Evolutionary conservation across 2,329 filamentous ascomycete genomes (phyloP), one percentile per base, ranked within the genome.

Genomic region (Zymoseptoria tritici): DNA sequence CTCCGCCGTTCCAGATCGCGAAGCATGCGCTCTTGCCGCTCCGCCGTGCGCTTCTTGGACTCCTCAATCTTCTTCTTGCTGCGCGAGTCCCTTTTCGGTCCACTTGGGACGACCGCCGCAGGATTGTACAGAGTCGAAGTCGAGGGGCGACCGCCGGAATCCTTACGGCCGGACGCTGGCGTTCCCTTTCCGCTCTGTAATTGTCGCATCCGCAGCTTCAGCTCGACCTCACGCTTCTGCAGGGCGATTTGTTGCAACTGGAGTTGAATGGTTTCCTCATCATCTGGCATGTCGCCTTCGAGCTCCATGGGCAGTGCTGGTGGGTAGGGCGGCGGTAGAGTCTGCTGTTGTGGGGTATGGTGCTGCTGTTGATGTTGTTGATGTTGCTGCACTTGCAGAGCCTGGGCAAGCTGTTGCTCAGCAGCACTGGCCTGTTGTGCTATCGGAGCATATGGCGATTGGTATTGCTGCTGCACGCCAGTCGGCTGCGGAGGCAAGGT

Each of bases 51-150:
- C 29, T 65, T 64, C 63, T 70, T 73, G 2, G 71, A 72, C 57
- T 74, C 71, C 52, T 74, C 71, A 49, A 73, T 72, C 64, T 74
- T 74, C 63, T 72, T 73, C 63, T 74, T 73, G 60, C 70, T 72
- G 49, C 71, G 64, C 22, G 70, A 73, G 58, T 74, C 72, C 16
- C 72, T 66, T 58, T 73, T 72, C 7, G 67, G 67, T 36, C 61
- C 64, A 9, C 62, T 64, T 11, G 69, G 67, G n/a, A 64, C 63
- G 19, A 58, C 60, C 46, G 66, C 54, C 24, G 64, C 56, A 9
- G 69, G 65, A 54, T 70, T 64, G 62, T 66, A 70, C 31, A 69
- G 62, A 3, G 62, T 55, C 51, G 61, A 61, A 26, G 58, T 61
- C 51, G 61, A 61, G 31, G 58, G 59, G 22, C 59, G 57, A 42